Conservation (phyloP, 2,329 filamentous ascomycete species). For the Coniochaeta pulveracea region DNA sequence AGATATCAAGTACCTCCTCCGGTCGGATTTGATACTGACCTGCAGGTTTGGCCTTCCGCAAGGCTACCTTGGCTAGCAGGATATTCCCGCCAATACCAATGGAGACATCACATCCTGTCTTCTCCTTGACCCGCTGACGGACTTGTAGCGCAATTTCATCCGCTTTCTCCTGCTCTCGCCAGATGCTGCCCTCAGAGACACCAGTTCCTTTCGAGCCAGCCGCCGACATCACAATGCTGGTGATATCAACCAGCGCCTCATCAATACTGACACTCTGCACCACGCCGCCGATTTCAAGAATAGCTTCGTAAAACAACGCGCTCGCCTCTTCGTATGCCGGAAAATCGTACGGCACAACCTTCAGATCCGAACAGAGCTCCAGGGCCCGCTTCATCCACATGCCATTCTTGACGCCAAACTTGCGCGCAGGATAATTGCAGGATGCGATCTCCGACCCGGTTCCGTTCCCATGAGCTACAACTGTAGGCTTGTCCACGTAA, state of each 20-base stretch:
- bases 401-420: constrained; percentile 84
- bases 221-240: constrained; percentile 52
- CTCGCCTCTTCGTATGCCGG: constrained; percentile 90
- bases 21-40: constrained; percentile 84
- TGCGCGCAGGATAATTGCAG: constrained; percentile 86
- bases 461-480: constrained; percentile 78
- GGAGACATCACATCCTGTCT: constrained; percentile 78
- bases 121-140: constrained; percentile 57
- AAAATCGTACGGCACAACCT: constrained; percentile 92
- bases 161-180: constrained; percentile 68
- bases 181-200: constrained; percentile 56
- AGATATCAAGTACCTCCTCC: constrained; percentile 64
- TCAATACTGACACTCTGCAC: constrained; percentile 97
- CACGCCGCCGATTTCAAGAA: constrained; percentile 66
- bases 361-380: constrained; percentile 73
- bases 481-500: constrained; percentile 66
- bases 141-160: constrained; percentile 59
- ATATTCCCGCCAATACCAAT: constrained; percentile 90
- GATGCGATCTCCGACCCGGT: constrained; percentile 90
- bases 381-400: constrained; percentile 98
- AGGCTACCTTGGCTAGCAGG: constrained; percentile 77
- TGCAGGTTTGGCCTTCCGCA: constrained; percentile 87
- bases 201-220: constrained; percentile 55
- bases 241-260: constrained; percentile 83
- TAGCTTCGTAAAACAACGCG: constrained; percentile 72